phyloP scores from a whole-genome alignment of 148 eudicot genomes.

The Rhododendron vialii region DNA sequence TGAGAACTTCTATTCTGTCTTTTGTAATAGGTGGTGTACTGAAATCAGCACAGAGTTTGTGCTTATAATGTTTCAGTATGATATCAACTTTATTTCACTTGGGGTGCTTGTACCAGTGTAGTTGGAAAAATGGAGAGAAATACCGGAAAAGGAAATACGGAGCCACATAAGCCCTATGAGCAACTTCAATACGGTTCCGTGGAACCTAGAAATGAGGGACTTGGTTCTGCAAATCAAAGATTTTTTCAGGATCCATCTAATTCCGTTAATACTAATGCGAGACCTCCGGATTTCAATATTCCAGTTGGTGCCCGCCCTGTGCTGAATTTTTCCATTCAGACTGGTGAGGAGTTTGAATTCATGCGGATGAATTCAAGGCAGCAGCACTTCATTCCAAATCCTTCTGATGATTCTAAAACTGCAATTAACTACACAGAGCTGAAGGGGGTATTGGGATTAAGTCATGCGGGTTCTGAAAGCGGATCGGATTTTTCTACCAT shows the following conservation, averaged over 20 bases:
- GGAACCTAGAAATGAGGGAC: slow-evolving; percentile 46
- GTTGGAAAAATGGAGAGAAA: slow-evolving; percentile 29
- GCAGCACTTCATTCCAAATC: slow-evolving; percentile 17
- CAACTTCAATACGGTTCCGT: slow-evolving; percentile 37
- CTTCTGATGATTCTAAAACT: slow-evolving; percentile 18
- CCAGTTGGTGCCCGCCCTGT: slow-evolving; percentile 28
- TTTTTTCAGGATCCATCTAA: slow-evolving; percentile 62
- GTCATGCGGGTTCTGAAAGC: slow-evolving; percentile 43
- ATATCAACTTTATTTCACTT: not conserved
- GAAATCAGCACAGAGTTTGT: slow-evolving; percentile 2
- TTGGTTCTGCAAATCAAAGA: slow-evolving; percentile 50
- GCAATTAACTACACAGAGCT: slow-evolving; percentile 34
- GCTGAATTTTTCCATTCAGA: slow-evolving; percentile 31
- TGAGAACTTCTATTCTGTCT: not conserved
- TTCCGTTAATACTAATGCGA: slow-evolving; percentile 47
- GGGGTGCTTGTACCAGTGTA: not conserved
- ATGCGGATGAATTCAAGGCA: slow-evolving; percentile 29
- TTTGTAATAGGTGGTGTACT: slow-evolving; percentile 1
- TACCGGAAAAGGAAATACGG: slow-evolving; percentile 31
- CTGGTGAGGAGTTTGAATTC: slow-evolving; percentile 39
- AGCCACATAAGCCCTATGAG: slow-evolving; percentile 36
- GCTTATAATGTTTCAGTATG: not conserved
- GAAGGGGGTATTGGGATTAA: slow-evolving; percentile 39
- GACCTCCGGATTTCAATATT: slow-evolving; percentile 38
- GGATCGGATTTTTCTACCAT: slow-evolving; percentile 47